These are phyloP conservation scores for Chaetomiaceae sp. DNA, from an alignment of 2,329 filamentous ascomycete species.

Conservation along the genomic window DNA sequence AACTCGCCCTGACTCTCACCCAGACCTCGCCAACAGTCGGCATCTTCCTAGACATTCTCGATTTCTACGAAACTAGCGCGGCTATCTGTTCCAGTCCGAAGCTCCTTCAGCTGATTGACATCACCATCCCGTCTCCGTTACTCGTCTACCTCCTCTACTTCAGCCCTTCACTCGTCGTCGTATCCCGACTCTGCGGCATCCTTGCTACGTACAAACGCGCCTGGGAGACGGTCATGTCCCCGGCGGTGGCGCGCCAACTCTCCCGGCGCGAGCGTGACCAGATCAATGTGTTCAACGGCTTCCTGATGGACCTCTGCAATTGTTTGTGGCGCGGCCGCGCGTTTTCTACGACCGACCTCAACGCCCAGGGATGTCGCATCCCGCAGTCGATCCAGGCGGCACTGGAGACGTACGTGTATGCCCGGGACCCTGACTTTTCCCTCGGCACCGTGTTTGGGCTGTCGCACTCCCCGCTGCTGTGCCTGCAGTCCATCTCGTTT, in stretches of 20 bases:
- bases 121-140: constrained; percentile 63
- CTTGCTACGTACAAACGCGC: constrained; percentile 69
- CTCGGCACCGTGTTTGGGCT: constrained; percentile 53
- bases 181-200: constrained; percentile 66
- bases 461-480: constrained; percentile 55
- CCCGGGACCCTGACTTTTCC: constrained; percentile 43
- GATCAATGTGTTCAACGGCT: constrained; percentile 72
- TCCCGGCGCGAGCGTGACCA: constrained; percentile 53
- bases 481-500: constrained; percentile 51
- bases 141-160: constrained; percentile 71
- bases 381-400: constrained; percentile 41
- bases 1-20: constrained; percentile 55
- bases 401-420: constrained; percentile 46
- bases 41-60: constrained; percentile 55
- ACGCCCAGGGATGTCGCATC: constrained; percentile 53
- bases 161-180: constrained; percentile 54
- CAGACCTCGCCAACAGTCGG: constrained; percentile 46
- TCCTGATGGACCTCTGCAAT: constrained; percentile 84
- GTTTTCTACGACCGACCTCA: constrained; percentile 61
- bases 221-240: constrained; percentile 60
- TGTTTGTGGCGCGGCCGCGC: constrained; percentile 73
- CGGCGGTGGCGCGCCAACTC: constrained; percentile 26
- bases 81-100: constrained; percentile 49
- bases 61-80: constrained; percentile 64
- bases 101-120: constrained; percentile 53